Evolutionary conservation across 306 rosid species (phyloP).

Genomic region (Psophocarpus tetragonolobus): DNA sequence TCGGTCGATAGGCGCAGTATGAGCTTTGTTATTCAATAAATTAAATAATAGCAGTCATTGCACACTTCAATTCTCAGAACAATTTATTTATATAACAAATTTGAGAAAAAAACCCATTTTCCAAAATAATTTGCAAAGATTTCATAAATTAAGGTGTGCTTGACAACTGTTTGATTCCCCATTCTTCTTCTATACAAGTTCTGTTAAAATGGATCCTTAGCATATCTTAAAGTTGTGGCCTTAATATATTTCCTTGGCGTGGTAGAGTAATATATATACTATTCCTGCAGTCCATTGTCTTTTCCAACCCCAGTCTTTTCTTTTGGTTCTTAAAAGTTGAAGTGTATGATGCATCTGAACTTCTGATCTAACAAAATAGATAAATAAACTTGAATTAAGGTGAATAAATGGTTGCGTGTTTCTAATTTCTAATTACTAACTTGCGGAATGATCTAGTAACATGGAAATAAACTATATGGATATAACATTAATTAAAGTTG

Average conservation of each 20-base stretch:
- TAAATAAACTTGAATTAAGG: not conserved
- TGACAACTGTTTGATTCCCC: not conserved
- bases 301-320: not conserved
- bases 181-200: not conserved
- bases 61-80: not conserved
- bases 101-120: not conserved
- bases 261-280: too few species aligned
- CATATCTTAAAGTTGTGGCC: not conserved
- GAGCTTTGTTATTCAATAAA: not conserved
- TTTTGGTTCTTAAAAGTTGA: not conserved
- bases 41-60: not conserved
- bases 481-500: not conserved
- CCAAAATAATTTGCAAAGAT: not conserved
- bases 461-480: not conserved
- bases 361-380: not conserved
- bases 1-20: not conserved
- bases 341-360: not conserved
- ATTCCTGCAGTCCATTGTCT: not conserved
- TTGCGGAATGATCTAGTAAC: not conserved
- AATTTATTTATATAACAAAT: not conserved
- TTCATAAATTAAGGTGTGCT: not conserved
- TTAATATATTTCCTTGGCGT: not conserved
- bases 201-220: not conserved
- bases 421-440: not conserved
- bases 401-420: not conserved